phyloP scores from a whole-genome alignment of 2,329 filamentous ascomycete genomes.

The Coniosporium tulheliwenetii region DNA sequence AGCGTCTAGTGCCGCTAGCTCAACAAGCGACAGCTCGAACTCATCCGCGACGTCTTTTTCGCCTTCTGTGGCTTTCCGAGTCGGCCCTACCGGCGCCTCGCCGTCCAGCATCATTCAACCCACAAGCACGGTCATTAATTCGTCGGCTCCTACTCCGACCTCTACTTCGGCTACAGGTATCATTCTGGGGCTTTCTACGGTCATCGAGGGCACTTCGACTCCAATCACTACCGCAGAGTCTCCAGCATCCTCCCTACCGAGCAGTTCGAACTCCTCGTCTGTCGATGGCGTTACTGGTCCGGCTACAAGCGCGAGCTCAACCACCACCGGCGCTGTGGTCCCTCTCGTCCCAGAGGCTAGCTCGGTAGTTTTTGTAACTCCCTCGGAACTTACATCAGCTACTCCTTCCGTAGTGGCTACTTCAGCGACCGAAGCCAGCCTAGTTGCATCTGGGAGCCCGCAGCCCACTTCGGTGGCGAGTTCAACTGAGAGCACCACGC shows the following conservation, averaged over 20 bases:
- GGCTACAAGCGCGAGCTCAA: background rate
- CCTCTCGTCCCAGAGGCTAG: background rate
- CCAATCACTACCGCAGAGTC: conserved; percentile 1
- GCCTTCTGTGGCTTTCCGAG: background rate
- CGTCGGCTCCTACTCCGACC: background rate
- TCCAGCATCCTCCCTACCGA: too few species aligned
- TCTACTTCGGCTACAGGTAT: conserved; percentile 6
- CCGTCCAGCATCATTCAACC: conserved; percentile 1
- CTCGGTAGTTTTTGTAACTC: conserved; percentile 9
- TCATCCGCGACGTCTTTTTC: too few species aligned
- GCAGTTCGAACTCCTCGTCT: background rate
- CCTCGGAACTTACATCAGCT: background rate
- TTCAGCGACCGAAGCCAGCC: background rate
- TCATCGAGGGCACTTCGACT: conserved; percentile 8
- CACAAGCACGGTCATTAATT: conserved; percentile 1
- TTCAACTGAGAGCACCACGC: too few species aligned
- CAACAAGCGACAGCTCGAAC: too few species aligned
- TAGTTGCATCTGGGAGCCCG: too few species aligned
- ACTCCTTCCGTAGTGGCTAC: background rate
- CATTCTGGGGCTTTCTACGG: conserved; percentile 16
- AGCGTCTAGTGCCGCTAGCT: too few species aligned
- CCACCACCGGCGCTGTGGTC: background rate
- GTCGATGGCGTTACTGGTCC: background rate
- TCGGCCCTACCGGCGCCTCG: conserved; percentile 1
- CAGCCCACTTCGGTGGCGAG: too few species aligned